These are phyloP conservation scores for Selaginella tamariscina DNA, from an alignment of 75 land plant species.

Conservation along the genomic window DNA sequence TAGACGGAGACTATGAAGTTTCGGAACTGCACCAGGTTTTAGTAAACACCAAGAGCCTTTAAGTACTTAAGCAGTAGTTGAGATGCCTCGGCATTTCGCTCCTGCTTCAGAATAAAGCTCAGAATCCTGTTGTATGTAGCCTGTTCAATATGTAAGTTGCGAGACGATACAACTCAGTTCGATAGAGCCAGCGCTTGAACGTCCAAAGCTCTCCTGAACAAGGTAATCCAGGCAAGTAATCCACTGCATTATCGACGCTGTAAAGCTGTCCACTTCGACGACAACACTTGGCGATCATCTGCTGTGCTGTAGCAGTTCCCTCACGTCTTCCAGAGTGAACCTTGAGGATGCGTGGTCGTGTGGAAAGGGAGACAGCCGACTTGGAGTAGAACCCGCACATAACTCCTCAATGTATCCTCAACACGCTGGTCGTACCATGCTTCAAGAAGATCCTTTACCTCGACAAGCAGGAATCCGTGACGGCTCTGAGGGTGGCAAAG, in stretches of 20 bases:
- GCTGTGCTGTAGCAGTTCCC: background rate
- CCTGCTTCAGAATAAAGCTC: background rate
- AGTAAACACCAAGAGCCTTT: background rate
- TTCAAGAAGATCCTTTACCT: background rate
- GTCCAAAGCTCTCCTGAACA: constrained; percentile 1
- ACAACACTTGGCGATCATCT: background rate
- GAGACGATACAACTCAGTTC: background rate
- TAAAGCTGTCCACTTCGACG: background rate
- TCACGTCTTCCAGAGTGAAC: constrained; percentile 1
- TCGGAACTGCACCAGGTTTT: background rate
- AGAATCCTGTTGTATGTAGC: constrained; percentile 1
- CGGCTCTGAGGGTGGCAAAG: background rate
- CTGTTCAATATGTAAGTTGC: background rate
- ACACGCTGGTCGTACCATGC: background rate
- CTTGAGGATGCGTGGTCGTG: constrained; percentile 1
- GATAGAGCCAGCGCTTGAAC: background rate
- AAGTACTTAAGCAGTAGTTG: background rate
- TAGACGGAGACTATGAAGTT: background rate
- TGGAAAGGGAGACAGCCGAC: background rate
- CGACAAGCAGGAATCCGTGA: background rate
- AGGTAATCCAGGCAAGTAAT: background rate
- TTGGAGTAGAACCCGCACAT: background rate
- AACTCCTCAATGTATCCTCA: background rate
- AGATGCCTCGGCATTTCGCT: background rate
- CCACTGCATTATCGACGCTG: constrained; percentile 3